A percentile compares a stretch with the other conserved stretches of the same genome.
Conservation (phyloP, 2,329 filamentous ascomycete species). For the Diaporthe capsici region DNA sequence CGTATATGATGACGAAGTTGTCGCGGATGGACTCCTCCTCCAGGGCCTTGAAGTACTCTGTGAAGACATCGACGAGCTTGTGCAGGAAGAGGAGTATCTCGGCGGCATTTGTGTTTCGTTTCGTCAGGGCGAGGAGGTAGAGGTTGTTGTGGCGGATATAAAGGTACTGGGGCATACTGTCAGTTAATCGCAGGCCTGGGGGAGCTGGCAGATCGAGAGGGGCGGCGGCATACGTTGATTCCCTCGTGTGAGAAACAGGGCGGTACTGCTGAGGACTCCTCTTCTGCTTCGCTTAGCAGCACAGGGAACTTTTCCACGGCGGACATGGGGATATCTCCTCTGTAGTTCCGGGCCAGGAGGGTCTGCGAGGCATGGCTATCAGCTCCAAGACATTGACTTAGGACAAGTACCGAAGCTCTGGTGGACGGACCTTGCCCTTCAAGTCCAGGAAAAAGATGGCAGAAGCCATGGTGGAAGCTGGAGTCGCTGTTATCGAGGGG, state of each 20-base stretch:
- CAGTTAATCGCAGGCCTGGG: slow-evolving; percentile 23
- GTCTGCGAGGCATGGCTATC: slow-evolving; percentile 70
- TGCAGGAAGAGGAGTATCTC: slow-evolving; percentile 98
- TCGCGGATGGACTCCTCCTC: slow-evolving; percentile 99
- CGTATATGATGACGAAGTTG: slow-evolving; percentile 99
- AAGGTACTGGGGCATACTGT: slow-evolving; percentile 77
- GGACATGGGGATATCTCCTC: slow-evolving; percentile 98
- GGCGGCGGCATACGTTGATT: slow-evolving; percentile 79
- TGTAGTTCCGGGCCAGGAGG: slow-evolving; percentile 97
- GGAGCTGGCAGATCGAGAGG: slow-evolving; percentile 22
- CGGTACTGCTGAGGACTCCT: slow-evolving; percentile 97
- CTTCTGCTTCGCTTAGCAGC: slow-evolving; percentile 96
- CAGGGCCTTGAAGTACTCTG: slow-evolving; percentile 99
- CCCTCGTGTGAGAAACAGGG: slow-evolving; percentile 99
- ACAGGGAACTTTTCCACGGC: slow-evolving; percentile 98
- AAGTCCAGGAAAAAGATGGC: slow-evolving; percentile 98
- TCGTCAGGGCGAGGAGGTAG: slow-evolving; percentile 96
- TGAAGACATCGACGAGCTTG: slow-evolving; percentile 98
- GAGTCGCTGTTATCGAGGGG: slow-evolving; percentile 41
- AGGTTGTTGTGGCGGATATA: slow-evolving; percentile 99
- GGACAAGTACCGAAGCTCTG: not conserved
- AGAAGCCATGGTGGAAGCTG: slow-evolving; percentile 80
- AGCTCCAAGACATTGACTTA: slow-evolving; percentile 31
- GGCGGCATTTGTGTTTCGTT: slow-evolving; percentile 98
- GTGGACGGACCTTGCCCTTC: slow-evolving; percentile 90